phyloP scores from a whole-genome alignment of 768 basidiomycete species.

The Polyporus arcularius region DNA sequence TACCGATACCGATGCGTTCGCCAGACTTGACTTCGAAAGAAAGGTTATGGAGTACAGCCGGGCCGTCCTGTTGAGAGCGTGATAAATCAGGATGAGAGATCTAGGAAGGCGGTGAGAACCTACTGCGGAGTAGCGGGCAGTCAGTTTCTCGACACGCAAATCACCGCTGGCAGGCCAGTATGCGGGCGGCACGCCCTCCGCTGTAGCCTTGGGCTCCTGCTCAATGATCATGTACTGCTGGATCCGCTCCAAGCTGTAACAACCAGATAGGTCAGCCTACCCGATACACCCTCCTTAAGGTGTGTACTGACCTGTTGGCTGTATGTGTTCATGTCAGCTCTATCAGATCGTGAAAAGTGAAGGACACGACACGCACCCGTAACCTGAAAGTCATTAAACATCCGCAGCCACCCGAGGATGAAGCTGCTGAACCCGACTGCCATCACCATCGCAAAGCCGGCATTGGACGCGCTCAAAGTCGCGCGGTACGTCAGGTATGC shows the following conservation, averaged over 20 bases:
- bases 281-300: neutral
- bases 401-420: conserved; percentile 54
- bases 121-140: conserved; percentile 47
- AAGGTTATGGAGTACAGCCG: conserved; percentile 55
- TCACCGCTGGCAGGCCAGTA: conserved; percentile 64
- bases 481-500: conserved; percentile 51
- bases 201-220: conserved; percentile 47
- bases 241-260: conserved; percentile 48
- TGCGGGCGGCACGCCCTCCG: conserved; percentile 53
- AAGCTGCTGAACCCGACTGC: conserved; percentile 54
- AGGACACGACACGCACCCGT: conserved; percentile 31
- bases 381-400: conserved; percentile 48
- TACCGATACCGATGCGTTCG: conserved; percentile 58
- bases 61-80: conserved; percentile 57
- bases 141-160: conserved; percentile 52
- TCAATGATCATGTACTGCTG: conserved; percentile 58
- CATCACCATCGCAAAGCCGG: conserved; percentile 43
- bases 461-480: conserved; percentile 41
- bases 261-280: neutral
- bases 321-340: neutral
- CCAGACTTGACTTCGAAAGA: conserved; percentile 54
- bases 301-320: conserved; percentile 30
- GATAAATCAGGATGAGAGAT: no score
- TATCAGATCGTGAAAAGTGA: no score
- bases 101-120: neutral